A percentile compares a stretch with the other conserved stretches of the same genome.
Conservation (phyloP, 768 basidiomycete species). For the Kwoniella bestiolae region DNA sequence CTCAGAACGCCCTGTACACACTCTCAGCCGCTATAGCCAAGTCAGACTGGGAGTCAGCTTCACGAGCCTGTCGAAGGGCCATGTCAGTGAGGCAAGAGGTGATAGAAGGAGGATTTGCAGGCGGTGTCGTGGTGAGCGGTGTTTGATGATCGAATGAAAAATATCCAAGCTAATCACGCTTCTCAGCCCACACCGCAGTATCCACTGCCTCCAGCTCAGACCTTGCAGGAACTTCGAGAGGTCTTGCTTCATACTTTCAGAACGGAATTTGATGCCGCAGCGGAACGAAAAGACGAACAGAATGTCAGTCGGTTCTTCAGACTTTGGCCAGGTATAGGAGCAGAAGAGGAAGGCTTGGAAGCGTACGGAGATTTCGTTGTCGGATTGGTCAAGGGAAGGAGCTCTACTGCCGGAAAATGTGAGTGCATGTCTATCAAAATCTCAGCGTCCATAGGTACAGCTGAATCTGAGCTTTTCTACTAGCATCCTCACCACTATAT, state of each 20-base stretch:
- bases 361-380: slow-evolving; percentile 93
- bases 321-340: slow-evolving; percentile 92
- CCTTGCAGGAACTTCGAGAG: slow-evolving; percentile 74
- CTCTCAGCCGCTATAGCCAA: slow-evolving; percentile 69
- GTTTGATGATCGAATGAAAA: too few species aligned
- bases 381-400: slow-evolving; percentile 78
- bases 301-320: slow-evolving; percentile 94
- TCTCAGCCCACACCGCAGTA: slow-evolving; percentile 84
- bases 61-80: slow-evolving; percentile 85
- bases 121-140: slow-evolving; percentile 75
- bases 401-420: slow-evolving; percentile 84
- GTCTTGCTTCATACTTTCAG: slow-evolving; percentile 76
- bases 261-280: slow-evolving; percentile 80
- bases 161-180: slow-evolving; percentile 10
- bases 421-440: slow-evolving; percentile 38
- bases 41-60: slow-evolving; percentile 94
- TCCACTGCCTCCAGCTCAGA: slow-evolving; percentile 82
- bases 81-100: slow-evolving; percentile 81
- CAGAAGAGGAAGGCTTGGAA: slow-evolving; percentile 86
- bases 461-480: neutral
- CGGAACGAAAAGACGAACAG: slow-evolving; percentile 76
- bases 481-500: slow-evolving; percentile 90
- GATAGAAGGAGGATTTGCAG: slow-evolving; percentile 81
- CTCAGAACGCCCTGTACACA: slow-evolving; percentile 68
- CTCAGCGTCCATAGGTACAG: too few species aligned